phyloP scores from a whole-genome alignment of 78 protist species.

The Dictyostelium intermedium region DNA sequence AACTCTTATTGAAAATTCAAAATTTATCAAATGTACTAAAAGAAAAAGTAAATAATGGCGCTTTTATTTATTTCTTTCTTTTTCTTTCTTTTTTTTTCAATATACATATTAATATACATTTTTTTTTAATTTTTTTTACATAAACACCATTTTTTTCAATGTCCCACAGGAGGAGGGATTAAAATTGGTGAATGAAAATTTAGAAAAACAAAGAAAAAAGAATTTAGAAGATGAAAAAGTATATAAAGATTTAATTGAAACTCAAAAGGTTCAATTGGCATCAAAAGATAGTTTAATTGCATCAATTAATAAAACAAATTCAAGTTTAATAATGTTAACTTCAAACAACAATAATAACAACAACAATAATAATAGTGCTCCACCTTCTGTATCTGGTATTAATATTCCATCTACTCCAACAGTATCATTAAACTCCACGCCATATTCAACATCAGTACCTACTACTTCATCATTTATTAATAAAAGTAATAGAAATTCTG shows the following conservation, averaged over 20 bases:
- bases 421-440: neutral
- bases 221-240: constrained; percentile 12
- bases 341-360: neutral
- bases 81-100: neutral
- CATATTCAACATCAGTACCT: neutral
- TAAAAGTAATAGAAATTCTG: neutral
- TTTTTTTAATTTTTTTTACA: neutral
- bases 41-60: neutral
- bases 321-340: neutral
- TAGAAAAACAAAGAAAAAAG: constrained; percentile 25
- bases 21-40: neutral
- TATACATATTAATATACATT: neutral
- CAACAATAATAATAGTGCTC: neutral
- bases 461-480: neutral
- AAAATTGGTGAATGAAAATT: neutral
- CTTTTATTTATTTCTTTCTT: neutral
- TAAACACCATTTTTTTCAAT: too few relatives aligned
- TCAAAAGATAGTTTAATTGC: constrained; percentile 27
- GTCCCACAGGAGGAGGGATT: neutral
- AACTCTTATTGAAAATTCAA: constrained; percentile 4
- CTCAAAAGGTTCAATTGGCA: constrained; percentile 12
- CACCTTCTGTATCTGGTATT: neutral
- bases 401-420: neutral
- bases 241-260: constrained; percentile 1
- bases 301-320: neutral